A percentile compares a stretch with the other conserved stretches of the same genome.
These are phyloP conservation scores for Dissophora globulifera DNA, from an alignment of 192 early-diverging fungal genomes.

Conservation along the genomic window DNA sequence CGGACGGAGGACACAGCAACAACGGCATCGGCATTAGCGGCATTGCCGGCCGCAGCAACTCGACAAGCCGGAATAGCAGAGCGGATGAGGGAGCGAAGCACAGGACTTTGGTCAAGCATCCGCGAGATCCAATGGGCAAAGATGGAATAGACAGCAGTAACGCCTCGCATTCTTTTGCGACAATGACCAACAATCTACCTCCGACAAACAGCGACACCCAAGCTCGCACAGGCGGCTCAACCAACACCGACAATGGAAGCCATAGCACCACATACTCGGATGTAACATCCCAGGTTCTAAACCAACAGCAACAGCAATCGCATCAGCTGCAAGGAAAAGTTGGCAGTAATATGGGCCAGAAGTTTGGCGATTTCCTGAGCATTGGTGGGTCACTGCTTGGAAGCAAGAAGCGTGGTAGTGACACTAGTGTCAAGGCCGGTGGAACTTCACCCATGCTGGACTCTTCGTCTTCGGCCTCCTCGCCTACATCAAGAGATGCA, in stretches of 20 bases:
- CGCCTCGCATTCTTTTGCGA: not conserved
- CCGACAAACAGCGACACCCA: not conserved
- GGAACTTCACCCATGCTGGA: not conserved
- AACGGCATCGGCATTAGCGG: not conserved
- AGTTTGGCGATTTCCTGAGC: slow-evolving; percentile 12
- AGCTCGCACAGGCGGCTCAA: not conserved
- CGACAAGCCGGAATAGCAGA: not conserved
- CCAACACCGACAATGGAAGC: not conserved
- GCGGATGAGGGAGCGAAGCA: not conserved
- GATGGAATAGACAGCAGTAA: too few relatives aligned
- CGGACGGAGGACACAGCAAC: too few relatives aligned
- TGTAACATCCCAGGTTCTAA: not conserved
- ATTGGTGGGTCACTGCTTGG: slow-evolving; percentile 8
- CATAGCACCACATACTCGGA: not conserved
- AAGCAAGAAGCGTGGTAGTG: slow-evolving; percentile 36
- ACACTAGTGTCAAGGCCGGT: slow-evolving; percentile 12
- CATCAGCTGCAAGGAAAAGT: too few relatives aligned
- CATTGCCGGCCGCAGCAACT: not conserved
- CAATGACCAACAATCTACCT: not conserved
- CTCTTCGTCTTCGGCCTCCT: not conserved
- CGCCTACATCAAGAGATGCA: slow-evolving; percentile 1
- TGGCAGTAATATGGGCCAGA: slow-evolving; percentile 7
- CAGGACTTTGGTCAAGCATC: too few relatives aligned
- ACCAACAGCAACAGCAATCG: slow-evolving; percentile 3
- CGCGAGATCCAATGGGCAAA: too few relatives aligned